Conservation (phyloP, 257 asterid species). For the Petrea volubilis region DNA sequence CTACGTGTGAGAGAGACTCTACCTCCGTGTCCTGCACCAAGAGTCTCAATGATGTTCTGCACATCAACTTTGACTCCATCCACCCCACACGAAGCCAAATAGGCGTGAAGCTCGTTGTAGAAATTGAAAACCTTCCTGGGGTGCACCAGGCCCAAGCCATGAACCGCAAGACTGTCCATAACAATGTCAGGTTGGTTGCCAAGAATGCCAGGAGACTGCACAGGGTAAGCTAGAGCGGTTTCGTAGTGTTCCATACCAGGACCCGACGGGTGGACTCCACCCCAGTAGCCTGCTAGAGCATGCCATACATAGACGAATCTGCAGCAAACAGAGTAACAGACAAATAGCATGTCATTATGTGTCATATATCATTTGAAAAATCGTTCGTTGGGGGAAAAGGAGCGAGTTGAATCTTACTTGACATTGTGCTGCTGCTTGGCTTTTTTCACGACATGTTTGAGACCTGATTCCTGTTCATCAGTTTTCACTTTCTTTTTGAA, state of each 20-base stretch:
- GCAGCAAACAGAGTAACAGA: slow-evolving; percentile 10
- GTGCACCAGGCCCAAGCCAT: slow-evolving; percentile 88
- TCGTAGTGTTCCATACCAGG: slow-evolving; percentile 90
- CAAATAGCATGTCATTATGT: slow-evolving; percentile 31
- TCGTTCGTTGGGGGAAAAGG: background rate
- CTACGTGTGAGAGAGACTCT: slow-evolving; percentile 90
- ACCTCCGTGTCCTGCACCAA: slow-evolving; percentile 98
- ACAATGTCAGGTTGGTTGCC: slow-evolving; percentile 98
- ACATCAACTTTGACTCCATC: slow-evolving; percentile 99
- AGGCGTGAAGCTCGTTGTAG: slow-evolving; percentile 92
- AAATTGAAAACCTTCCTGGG: slow-evolving; percentile 88
- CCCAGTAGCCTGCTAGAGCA: slow-evolving; percentile 98
- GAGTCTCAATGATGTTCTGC: slow-evolving; percentile 95
- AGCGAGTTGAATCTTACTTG: slow-evolving; percentile 48
- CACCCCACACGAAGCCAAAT: slow-evolving; percentile 87
- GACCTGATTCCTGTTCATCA: slow-evolving; percentile 56
- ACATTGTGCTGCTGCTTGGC: slow-evolving; percentile 67
- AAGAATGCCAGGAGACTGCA: slow-evolving; percentile 85
- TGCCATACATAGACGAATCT: slow-evolving; percentile 88
- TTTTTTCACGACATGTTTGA: slow-evolving; percentile 67
- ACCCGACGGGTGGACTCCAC: slow-evolving; percentile 92
- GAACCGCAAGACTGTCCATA: slow-evolving; percentile 92
- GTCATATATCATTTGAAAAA: background rate
- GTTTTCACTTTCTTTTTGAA: slow-evolving; percentile 56
- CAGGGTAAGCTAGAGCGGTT: slow-evolving; percentile 80